These are phyloP conservation scores for Vachellia pachyceras DNA, from an alignment of 306 rosid species.

Conservation along the genomic window DNA sequence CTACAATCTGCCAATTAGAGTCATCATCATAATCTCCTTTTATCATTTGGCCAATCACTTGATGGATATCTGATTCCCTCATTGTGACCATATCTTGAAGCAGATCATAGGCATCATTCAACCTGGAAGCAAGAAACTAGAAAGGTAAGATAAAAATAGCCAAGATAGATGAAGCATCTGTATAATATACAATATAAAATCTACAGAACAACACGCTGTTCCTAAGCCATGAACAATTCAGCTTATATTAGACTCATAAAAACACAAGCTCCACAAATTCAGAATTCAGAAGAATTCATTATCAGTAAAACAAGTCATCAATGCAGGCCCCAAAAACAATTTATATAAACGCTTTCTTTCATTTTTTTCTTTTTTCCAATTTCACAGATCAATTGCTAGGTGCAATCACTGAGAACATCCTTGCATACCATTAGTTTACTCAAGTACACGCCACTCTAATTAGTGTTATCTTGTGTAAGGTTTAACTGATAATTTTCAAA, in stretches of 20 bases:
- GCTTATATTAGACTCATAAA: neutral
- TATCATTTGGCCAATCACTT: conserved; percentile 91
- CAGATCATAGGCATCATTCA: conserved; percentile 74
- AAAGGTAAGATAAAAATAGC: conserved; percentile 37
- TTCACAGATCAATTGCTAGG: neutral
- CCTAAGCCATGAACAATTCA: neutral
- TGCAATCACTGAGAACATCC: neutral
- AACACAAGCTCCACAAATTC: neutral
- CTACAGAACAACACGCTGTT: neutral
- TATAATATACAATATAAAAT: neutral
- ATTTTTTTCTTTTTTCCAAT: neutral
- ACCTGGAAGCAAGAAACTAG: conserved; percentile 59
- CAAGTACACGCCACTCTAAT: neutral
- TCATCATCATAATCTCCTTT: conserved; percentile 94
- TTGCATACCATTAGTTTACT: neutral
- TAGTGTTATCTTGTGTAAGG: conserved; percentile 9
- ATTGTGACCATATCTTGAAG: conserved; percentile 75
- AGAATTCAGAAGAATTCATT: conserved; percentile 4
- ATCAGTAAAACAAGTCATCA: neutral
- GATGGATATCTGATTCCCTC: conserved; percentile 84
- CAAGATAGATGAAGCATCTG: conserved; percentile 31
- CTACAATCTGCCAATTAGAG: conserved; percentile 98
- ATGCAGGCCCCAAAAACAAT: neutral
- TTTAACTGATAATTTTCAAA: conserved; percentile 27
- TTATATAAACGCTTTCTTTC: neutral